Evolutionary conservation across 2,329 filamentous ascomycete genomes (phyloP).

Genomic region (Endoconidiophora polonica): DNA sequence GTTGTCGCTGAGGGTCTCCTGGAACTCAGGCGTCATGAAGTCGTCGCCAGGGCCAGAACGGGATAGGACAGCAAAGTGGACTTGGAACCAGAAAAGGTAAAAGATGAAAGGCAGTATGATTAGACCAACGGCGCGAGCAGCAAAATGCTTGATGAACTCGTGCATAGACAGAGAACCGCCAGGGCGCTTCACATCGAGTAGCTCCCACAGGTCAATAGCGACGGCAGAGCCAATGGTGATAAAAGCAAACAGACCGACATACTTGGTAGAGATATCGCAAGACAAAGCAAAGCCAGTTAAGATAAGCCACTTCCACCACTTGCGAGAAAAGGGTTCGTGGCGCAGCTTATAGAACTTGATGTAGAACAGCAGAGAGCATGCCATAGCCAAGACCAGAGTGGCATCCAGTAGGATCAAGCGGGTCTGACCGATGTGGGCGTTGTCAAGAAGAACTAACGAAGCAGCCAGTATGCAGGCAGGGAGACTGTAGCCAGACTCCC

Average conservation of each 20-base stretch:
- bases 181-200: constrained; percentile 74
- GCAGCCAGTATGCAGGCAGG: constrained; percentile 81
- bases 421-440: constrained; percentile 93
- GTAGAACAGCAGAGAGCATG: constrained; percentile 82
- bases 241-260: constrained; percentile 92
- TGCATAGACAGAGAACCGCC: constrained; percentile 64
- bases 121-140: constrained; percentile 67
- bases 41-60: constrained; percentile 89
- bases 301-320: constrained; percentile 99
- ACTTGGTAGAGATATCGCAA: constrained; percentile 97
- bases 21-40: constrained; percentile 97
- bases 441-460: constrained; percentile 81
- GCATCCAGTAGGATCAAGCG: constrained; percentile 88
- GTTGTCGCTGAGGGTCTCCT: constrained; percentile 93
- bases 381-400: constrained; percentile 89
- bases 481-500: constrained; percentile 95
- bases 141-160: constrained; percentile 78
- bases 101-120: constrained; percentile 90
- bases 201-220: constrained; percentile 83
- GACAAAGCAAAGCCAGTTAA: constrained; percentile 87
- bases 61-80: constrained; percentile 82
- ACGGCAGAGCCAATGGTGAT: constrained; percentile 92
- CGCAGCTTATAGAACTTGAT: constrained; percentile 95
- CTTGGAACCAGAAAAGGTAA: constrained; percentile 99
- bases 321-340: constrained; percentile 73